Percentiles rank a stretch among this genome's conserved stretches.
Conservation (phyloP, 768 basidiomycete genomes). For the Pholiota conissans region DNA sequence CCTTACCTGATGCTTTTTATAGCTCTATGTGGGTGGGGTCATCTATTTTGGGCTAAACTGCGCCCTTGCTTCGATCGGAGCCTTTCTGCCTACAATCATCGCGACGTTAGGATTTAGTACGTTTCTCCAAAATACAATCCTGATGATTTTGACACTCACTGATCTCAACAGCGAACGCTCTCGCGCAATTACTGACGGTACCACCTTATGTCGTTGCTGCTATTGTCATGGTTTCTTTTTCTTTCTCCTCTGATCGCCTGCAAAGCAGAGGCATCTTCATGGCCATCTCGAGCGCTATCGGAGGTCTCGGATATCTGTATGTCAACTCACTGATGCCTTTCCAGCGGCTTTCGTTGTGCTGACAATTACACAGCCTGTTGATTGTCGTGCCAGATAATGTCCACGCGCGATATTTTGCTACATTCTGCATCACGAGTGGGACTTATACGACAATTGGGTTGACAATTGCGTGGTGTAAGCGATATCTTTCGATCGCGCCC, state of each 20-base stretch:
- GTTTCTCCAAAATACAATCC: conserved; percentile 22
- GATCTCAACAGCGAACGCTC: conserved; percentile 49
- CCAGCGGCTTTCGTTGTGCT: background rate
- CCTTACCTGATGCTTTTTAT: no score
- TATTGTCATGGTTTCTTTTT: conserved; percentile 56
- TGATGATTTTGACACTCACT: background rate
- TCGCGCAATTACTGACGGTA: conserved; percentile 74
- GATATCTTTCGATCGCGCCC: background rate
- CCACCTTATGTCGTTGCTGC: conserved; percentile 79
- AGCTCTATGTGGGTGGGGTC: conserved; percentile 64
- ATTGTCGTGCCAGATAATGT: conserved; percentile 51
- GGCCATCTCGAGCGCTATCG: conserved; percentile 41
- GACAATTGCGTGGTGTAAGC: conserved; percentile 76
- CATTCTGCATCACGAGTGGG: conserved; percentile 74
- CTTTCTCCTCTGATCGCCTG: conserved; percentile 64
- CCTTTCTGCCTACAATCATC: conserved; percentile 84
- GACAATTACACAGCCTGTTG: conserved; percentile 43
- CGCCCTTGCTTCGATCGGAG: conserved; percentile 76
- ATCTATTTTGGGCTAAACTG: conserved; percentile 81
- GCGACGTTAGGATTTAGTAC: conserved; percentile 69
- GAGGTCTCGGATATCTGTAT: conserved; percentile 65
- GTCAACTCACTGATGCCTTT: conserved; percentile 17
- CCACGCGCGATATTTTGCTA: conserved; percentile 74
- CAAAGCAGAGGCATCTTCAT: conserved; percentile 59
- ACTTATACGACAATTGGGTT: conserved; percentile 78